Evolutionary conservation across 2,329 filamentous ascomycete genomes (phyloP).

Genomic region (Pyricularia sp.): DNA sequence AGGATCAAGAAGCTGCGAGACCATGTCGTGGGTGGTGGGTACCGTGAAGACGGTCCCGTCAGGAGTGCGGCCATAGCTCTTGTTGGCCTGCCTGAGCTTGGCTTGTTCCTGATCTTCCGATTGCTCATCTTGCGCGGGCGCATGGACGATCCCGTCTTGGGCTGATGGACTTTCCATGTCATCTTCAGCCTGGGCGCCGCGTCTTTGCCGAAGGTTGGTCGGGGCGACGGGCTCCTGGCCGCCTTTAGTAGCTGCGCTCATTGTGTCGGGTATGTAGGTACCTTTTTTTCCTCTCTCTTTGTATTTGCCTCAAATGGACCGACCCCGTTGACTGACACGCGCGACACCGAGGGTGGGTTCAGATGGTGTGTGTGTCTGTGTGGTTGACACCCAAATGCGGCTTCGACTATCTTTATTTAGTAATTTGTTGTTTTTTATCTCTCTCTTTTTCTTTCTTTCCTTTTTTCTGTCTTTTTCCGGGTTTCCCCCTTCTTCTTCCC

Average conservation of each 20-base stretch:
- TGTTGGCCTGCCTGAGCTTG: constrained; percentile 35
- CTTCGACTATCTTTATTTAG: not conserved
- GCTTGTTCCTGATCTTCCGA: not conserved
- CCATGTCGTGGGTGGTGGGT: constrained; percentile 96
- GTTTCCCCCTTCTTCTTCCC: not conserved
- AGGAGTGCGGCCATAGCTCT: constrained; percentile 85
- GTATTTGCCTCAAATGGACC: not conserved
- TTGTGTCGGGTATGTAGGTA: not conserved
- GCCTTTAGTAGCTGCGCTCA: not conserved
- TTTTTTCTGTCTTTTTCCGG: too few species aligned
- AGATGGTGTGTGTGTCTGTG: not conserved
- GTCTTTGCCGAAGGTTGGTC: constrained; percentile 2
- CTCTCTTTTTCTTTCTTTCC: not conserved
- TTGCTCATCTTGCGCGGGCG: not conserved
- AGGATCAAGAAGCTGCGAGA: constrained; percentile 90
- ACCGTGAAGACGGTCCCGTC: constrained; percentile 93
- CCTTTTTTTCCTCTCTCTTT: not conserved
- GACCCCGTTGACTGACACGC: not conserved
- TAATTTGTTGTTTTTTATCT: too few species aligned
- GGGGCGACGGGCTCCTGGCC: not conserved
- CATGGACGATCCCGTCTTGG: not conserved
- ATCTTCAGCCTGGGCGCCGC: not conserved
- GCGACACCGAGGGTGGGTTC: not conserved
- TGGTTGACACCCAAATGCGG: not conserved
- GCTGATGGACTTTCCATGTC: not conserved